Evolutionary conservation across 2,329 filamentous ascomycete species (phyloP).

Genomic region (Verticillium dahliae): DNA sequence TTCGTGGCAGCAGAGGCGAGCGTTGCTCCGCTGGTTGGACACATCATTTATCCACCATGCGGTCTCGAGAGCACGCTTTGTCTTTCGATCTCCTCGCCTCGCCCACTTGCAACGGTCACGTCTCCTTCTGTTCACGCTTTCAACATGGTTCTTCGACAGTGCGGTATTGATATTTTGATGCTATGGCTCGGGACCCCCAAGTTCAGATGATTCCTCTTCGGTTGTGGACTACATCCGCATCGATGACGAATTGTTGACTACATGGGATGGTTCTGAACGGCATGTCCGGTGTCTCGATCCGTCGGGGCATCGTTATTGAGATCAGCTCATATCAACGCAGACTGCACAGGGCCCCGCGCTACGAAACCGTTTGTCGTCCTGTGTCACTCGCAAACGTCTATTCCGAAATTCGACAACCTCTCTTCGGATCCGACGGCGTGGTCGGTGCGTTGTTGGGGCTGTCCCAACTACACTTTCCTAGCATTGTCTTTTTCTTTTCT

Average conservation of each 20-base stretch:
- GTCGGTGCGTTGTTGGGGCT: constrained; percentile 26
- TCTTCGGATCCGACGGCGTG: constrained; percentile 4
- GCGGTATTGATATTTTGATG: constrained; percentile 14
- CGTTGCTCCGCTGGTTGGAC: neutral
- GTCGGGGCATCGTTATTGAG: constrained; percentile 21
- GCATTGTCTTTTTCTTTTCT: constrained; percentile 10
- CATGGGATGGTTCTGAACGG: constrained; percentile 22
- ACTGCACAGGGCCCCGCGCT: neutral
- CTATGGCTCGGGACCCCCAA: constrained; percentile 24
- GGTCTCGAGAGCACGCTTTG: neutral
- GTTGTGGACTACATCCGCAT: neutral
- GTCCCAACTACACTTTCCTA: constrained; percentile 12
- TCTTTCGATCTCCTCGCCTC: constrained; percentile 3
- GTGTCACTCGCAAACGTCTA: neutral
- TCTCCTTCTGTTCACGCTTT: constrained; percentile 26
- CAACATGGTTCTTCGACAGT: constrained; percentile 35
- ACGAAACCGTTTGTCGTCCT: neutral
- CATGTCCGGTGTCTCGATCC: constrained; percentile 27
- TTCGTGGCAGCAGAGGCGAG: constrained; percentile 7
- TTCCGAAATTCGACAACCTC: neutral
- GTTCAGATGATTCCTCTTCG: neutral
- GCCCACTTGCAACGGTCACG: constrained; percentile 30
- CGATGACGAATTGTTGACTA: neutral
- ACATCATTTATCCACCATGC: neutral
- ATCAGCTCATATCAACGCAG: neutral